phyloP scores from a whole-genome alignment of 495 filamentous ascomycete species.

The Penicillium tannophilum region DNA sequence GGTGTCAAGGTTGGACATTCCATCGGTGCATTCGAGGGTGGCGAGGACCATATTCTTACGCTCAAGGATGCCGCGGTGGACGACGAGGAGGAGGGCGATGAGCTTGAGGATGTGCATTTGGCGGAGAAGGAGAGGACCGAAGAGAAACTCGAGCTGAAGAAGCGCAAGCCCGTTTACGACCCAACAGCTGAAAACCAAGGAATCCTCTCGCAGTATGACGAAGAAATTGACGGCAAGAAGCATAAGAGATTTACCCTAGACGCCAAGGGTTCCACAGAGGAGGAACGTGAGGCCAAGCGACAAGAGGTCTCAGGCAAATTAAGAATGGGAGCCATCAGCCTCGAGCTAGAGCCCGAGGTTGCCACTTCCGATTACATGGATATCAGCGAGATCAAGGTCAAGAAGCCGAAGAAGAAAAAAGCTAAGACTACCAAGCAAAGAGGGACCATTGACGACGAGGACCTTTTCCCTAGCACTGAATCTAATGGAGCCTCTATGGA shows the following conservation, averaged over 20 bases:
- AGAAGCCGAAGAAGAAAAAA: slow-evolving; percentile 94
- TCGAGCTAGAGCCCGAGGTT: slow-evolving; percentile 69
- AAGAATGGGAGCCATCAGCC: slow-evolving; percentile 69
- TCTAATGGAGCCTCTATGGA: slow-evolving; percentile 69
- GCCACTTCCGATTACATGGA: slow-evolving; percentile 86
- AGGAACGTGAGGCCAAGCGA: slow-evolving; percentile 62
- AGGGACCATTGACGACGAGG: slow-evolving; percentile 73
- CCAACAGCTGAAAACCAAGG: slow-evolving; percentile 67
- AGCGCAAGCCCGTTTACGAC: slow-evolving; percentile 88
- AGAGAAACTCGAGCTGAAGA: slow-evolving; percentile 83
- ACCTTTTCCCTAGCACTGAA: slow-evolving; percentile 57
- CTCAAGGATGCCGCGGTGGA: slow-evolving; percentile 88
- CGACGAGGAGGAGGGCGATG: slow-evolving; percentile 87
- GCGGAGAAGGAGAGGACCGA: slow-evolving; percentile 74
- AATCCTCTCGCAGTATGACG: slow-evolving; percentile 88
- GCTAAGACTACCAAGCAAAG: slow-evolving; percentile 71
- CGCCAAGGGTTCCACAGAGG: slow-evolving; percentile 66
- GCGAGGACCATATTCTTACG: slow-evolving; percentile 81
- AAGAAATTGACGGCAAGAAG: slow-evolving; percentile 92
- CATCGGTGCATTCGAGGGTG: slow-evolving; percentile 70
- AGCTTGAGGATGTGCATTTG: slow-evolving; percentile 82
- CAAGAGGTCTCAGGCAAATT: slow-evolving; percentile 58
- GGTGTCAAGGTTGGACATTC: slow-evolving; percentile 93
- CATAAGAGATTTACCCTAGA: slow-evolving; percentile 85
- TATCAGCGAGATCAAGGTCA: slow-evolving; percentile 79